Base-by-base conservation (phyloP, 805 yeast species). In the Kazachstania bromeliacearum region DNA sequence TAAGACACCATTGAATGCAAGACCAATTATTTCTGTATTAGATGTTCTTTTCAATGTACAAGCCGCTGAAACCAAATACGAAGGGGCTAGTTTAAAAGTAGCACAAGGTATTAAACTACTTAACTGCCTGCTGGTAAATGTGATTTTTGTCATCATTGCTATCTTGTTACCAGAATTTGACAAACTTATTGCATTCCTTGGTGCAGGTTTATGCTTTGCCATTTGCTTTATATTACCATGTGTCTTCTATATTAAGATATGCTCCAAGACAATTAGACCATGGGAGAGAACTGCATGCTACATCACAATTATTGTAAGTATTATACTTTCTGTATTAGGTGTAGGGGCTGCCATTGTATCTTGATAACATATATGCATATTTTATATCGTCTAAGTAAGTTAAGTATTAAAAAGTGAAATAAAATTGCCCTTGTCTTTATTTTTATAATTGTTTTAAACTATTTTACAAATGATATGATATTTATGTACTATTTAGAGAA, bases 211-310 rank as follows among this genome's bases (percentile, higher is more conserved):
- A 35, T 84, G 95, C 47, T 81, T 84, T 56, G 64, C 78, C 3
- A 75, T 85, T 24, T 87, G 96, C 56, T 64, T 85, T 36, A 78
- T 85, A 15, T 66, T 85, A 17, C 96, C 96, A 3, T 64, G 84
- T 16, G 50, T 71, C 8, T 87, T 85, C 55, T 85, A 87, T 59
- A 52, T 80, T 41, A 67, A 60, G 43, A 64, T 79, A 26, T 79
- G 77, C 51, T 56, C 55, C 4, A 50, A 59, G 4, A 64, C 68
- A 10, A 57, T 79, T 25, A 48, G 67, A 4, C 43, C 45, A 6
- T 40, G 53, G 36, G 75, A 74, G 45, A 63, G 40, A 32, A 10
- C 57, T 1, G 38, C 62, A 2, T 68, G 79, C 29, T 50, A 63
- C 37, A 14, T 55, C n/a, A 68, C 73, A 12, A 64, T 78, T 26